phyloP scores from a whole-genome alignment of 2,329 filamentous ascomycete genomes.

The Apiospora aurea region DNA sequence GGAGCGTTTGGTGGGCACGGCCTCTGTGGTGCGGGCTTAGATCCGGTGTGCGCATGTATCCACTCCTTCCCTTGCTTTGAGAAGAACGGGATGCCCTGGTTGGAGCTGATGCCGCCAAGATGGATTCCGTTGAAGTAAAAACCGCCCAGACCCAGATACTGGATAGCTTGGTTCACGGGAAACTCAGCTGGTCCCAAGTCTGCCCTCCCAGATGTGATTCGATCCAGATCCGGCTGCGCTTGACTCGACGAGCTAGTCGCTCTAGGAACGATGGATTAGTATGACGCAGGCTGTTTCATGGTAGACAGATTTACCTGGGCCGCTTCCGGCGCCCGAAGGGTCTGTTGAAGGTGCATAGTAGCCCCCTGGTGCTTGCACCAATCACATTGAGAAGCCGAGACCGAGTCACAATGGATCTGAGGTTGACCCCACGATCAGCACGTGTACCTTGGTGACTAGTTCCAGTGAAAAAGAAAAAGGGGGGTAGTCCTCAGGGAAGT shows the following conservation, averaged over 20 bases:
- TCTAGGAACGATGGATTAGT: neutral
- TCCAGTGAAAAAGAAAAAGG: too few species aligned
- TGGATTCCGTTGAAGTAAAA: constrained; percentile 56
- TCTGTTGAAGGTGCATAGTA: neutral
- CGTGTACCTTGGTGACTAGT: too few species aligned
- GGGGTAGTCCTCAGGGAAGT: neutral
- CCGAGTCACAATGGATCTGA: neutral
- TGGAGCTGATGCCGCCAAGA: constrained; percentile 53
- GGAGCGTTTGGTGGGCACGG: constrained; percentile 40
- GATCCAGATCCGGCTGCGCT: neutral
- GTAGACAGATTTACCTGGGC: neutral
- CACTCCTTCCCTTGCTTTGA: constrained; percentile 55
- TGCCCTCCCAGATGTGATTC: neutral
- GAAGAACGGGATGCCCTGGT: constrained; percentile 58
- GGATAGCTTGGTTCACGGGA: neutral
- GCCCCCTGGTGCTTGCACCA: neutral
- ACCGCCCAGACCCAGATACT: constrained; percentile 38
- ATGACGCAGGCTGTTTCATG: neutral
- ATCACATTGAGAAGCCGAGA: neutral
- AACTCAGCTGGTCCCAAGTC: neutral
- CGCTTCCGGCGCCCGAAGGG: neutral
- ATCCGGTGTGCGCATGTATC: constrained; percentile 54
- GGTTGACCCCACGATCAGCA: neutral
- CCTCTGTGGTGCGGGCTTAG: neutral
- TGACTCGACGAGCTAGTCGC: neutral